These are phyloP conservation scores for Juglanconis sp. DNA, from an alignment of 2,329 filamentous ascomycete genomes.

Conservation along the genomic window DNA sequence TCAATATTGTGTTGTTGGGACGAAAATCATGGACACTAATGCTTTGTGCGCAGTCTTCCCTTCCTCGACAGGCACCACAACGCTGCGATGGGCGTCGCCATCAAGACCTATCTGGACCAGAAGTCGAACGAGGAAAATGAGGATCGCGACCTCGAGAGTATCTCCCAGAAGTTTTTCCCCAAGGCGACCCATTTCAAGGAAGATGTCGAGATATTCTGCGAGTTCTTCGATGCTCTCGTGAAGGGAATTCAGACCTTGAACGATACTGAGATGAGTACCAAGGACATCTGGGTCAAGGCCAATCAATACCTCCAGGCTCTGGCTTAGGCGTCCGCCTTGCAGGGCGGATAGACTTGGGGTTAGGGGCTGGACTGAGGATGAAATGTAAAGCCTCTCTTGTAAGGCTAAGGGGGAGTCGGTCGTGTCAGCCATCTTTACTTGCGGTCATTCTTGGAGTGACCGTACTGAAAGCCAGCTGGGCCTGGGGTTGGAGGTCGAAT, in stretches of 20 bases:
- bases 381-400: no score
- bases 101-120: conserved; percentile 17
- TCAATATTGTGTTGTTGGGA: neutral
- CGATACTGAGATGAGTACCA: conserved; percentile 47
- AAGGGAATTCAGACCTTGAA: conserved; percentile 54
- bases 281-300: conserved; percentile 53
- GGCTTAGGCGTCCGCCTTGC: conserved; percentile 16
- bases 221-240: conserved; percentile 57
- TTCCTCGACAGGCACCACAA: conserved; percentile 16
- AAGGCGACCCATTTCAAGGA: conserved; percentile 56
- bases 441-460: no score
- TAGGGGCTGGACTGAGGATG: neutral
- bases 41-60: conserved; percentile 12
- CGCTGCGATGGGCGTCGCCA: conserved; percentile 19
- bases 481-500: no score
- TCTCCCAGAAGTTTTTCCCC: conserved; percentile 38
- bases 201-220: conserved; percentile 55
- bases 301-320: conserved; percentile 48
- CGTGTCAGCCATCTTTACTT: no score
- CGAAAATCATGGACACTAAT: conserved; percentile 17
- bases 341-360: neutral
- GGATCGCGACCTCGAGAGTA: conserved; percentile 24
- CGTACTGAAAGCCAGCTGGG: no score
- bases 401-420: no score
- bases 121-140: conserved; percentile 20